Evolutionary conservation across 1,139 yeast species (phyloP).

Genomic region (Blastobotrys malaysiensis): DNA sequence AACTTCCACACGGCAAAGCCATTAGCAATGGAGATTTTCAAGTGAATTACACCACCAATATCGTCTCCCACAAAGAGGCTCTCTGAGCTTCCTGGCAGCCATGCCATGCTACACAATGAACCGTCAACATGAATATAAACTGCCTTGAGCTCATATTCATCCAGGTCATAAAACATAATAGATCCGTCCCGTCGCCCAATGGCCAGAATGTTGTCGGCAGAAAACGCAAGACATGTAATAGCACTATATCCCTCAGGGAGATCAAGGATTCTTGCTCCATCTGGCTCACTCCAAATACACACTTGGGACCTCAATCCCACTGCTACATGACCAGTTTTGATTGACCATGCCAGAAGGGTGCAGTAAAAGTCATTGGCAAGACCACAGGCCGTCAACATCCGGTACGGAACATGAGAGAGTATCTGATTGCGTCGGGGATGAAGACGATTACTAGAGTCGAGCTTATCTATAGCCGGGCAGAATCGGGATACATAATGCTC

Average conservation of each 20-base stretch:
- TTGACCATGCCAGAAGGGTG: constrained; percentile 73
- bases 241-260: constrained; percentile 20
- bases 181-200: constrained; percentile 57
- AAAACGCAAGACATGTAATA: constrained; percentile 53
- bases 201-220: constrained; percentile 44
- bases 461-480: background rate
- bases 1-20: background rate
- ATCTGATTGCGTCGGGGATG: background rate
- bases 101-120: constrained; percentile 55
- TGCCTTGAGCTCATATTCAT: constrained; percentile 21
- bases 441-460: background rate
- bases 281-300: constrained; percentile 59
- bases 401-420: background rate
- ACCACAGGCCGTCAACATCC: constrained; percentile 27
- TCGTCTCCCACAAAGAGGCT: constrained; percentile 64
- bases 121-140: constrained; percentile 30
- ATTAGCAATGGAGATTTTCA: constrained; percentile 31
- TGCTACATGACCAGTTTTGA: constrained; percentile 46
- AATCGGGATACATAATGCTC: background rate
- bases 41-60: constrained; percentile 51
- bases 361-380: constrained; percentile 77
- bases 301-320: constrained; percentile 64
- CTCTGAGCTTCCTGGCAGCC: constrained; percentile 46
- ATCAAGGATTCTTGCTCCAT: constrained; percentile 36
- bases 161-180: constrained; percentile 38